Percentiles rank a stretch among this genome's conserved stretches.
Conservation (phyloP, 768 basidiomycete species). For the Russula griseocarnosa region DNA sequence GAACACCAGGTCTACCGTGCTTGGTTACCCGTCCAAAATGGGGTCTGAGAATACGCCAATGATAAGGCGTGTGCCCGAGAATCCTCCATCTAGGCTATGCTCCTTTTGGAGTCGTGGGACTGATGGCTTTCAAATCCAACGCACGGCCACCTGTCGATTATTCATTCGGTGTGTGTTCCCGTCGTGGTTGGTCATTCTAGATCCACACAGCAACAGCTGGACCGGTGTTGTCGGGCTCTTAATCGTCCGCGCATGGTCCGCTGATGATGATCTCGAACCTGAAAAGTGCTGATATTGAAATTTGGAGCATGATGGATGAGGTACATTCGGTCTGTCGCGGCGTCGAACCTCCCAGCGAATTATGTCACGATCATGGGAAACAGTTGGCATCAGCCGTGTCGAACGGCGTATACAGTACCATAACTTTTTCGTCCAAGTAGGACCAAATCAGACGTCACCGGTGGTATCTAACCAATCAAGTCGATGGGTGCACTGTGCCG, state of each 20-base stretch:
- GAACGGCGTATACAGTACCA: neutral
- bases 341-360: neutral
- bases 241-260: neutral
- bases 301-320: neutral
- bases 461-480: neutral
- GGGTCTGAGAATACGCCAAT: neutral
- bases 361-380: neutral
- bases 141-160: neutral
- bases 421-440: neutral
- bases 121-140: neutral
- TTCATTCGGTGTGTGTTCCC: neutral
- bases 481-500: slow-evolving; percentile 40
- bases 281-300: neutral
- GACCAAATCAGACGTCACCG: neutral
- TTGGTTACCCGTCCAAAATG: neutral
- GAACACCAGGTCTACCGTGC: neutral
- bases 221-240: neutral
- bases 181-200: neutral
- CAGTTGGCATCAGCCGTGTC: neutral
- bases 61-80: neutral
- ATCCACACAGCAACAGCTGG: neutral
- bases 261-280: neutral
- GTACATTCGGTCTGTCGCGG: neutral
- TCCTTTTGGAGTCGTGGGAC: neutral
- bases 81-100: neutral